Percentiles rank a stretch among this genome's conserved stretches.
Evolutionary conservation across 164 flowering plant genomes (phyloP).

Genomic region (Dillenia turbinata): DNA sequence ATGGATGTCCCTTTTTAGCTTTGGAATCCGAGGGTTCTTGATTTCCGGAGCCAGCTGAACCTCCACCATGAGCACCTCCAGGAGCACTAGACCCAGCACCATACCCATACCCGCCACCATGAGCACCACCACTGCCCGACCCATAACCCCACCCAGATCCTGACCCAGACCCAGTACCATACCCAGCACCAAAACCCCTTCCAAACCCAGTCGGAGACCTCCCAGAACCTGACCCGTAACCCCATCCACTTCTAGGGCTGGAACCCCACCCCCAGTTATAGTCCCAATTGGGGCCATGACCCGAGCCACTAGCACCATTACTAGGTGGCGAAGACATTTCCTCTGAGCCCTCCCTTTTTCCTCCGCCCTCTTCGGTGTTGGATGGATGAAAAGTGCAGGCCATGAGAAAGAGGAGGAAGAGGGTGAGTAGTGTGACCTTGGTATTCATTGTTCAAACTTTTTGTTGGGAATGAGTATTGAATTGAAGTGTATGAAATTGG

Average conservation of each 20-base stretch:
- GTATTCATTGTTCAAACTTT: too few species aligned
- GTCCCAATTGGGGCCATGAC: conserved; percentile 62
- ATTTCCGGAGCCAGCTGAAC: conserved; percentile 6
- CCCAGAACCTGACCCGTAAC: conserved; percentile 77
- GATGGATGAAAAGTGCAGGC: conserved; percentile 2
- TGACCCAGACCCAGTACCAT: conserved; percentile 55
- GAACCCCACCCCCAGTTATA: conserved; percentile 82
- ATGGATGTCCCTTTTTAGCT: too few species aligned
- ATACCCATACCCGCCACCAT: conserved; percentile 32
- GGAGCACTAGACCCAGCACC: conserved; percentile 32
- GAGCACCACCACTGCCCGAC: conserved; percentile 36
- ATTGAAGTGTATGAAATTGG: too few species aligned
- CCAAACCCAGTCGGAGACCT: conserved; percentile 54
- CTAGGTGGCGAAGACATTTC: conserved; percentile 18
- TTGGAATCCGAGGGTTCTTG: neutral
- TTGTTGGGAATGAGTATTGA: too few species aligned
- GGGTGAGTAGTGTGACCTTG: neutral
- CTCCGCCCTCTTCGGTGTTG: conserved; percentile 3
- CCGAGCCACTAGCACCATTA: conserved; percentile 52
- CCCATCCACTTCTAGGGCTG: conserved; percentile 64
- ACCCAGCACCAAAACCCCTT: conserved; percentile 62
- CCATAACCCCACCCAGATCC: conserved; percentile 61
- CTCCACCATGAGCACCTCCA: conserved; percentile 7
- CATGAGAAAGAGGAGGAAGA: conserved; percentile 8
- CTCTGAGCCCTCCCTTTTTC: conserved; percentile 7